A percentile compares a stretch with the other conserved stretches of the same genome.
Evolutionary conservation across 2,329 filamentous ascomycete species (phyloP).

Genomic region (Fonsecaea pedrosoi): DNA sequence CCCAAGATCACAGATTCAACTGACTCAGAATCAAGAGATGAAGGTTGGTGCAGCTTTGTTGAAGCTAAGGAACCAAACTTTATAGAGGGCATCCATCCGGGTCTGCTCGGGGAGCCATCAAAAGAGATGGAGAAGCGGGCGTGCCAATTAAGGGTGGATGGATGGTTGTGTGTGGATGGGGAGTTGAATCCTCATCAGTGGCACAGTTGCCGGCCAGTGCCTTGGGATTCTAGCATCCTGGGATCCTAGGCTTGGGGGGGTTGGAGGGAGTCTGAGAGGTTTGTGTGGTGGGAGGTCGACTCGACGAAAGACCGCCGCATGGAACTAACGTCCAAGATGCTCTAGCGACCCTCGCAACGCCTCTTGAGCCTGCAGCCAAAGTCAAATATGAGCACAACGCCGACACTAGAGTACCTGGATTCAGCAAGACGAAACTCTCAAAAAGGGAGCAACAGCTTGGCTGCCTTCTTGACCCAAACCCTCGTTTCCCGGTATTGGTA

Average conservation of each 20-base stretch:
- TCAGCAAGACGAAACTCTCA: constrained; percentile 13
- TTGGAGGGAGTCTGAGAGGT: neutral
- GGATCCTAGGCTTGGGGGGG: neutral
- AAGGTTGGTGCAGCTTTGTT: constrained; percentile 15
- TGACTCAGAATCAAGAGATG: constrained; percentile 12
- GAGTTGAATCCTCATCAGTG: constrained; percentile 22
- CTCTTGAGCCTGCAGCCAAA: constrained; percentile 6
- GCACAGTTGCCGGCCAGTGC: neutral
- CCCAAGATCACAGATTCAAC: neutral
- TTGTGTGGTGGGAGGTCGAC: constrained; percentile 17
- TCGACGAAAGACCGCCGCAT: constrained; percentile 22
- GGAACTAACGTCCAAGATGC: constrained; percentile 14
- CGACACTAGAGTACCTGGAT: constrained; percentile 9
- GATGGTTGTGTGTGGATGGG: constrained; percentile 18
- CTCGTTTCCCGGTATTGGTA: neutral
- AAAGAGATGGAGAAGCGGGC: constrained; percentile 13
- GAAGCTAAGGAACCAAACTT: constrained; percentile 10
- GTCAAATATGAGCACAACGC: constrained; percentile 18
- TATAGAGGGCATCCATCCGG: constrained; percentile 9
- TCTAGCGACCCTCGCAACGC: constrained; percentile 20
- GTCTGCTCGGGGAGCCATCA: constrained; percentile 7
- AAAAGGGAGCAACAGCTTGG: constrained; percentile 2
- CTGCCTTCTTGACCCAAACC: constrained; percentile 7
- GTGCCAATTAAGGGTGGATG: constrained; percentile 6
- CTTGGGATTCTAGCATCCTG: neutral